A percentile compares a stretch with the other conserved stretches of the same genome.
phyloP scores from a whole-genome alignment of 441 rosid species.

The Sinapis alba region DNA sequence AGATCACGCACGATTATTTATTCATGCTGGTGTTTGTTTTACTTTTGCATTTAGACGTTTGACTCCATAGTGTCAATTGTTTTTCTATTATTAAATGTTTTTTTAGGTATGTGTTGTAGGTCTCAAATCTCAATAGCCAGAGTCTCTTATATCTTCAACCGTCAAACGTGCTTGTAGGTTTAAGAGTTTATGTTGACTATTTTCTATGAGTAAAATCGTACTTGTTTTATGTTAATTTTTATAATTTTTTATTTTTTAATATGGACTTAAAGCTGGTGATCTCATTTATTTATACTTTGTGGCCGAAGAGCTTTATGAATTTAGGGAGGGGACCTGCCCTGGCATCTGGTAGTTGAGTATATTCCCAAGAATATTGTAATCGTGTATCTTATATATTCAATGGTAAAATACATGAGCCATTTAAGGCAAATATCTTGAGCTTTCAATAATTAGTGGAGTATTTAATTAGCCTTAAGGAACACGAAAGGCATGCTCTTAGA shows the following conservation, averaged over 20 bases:
- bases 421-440: too few relatives aligned
- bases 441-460: too few relatives aligned
- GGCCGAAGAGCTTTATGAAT: neutral
- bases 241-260: neutral
- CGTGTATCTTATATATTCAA: too few relatives aligned
- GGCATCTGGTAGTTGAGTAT: too few relatives aligned
- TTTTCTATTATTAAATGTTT: neutral
- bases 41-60: neutral
- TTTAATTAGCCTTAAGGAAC: slow-evolving; percentile 39
- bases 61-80: neutral
- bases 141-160: neutral
- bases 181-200: neutral
- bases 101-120: neutral
- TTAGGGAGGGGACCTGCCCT: neutral
- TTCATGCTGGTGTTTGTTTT: slow-evolving; percentile 5
- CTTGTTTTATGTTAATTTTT: neutral
- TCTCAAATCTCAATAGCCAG: neutral
- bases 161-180: neutral
- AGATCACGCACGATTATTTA: neutral
- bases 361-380: too few relatives aligned
- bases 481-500: slow-evolving; percentile 35
- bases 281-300: neutral
- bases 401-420: too few relatives aligned
- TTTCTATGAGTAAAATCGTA: neutral
- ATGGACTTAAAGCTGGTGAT: neutral